Conservation (phyloP, 2,329 filamentous ascomycete genomes). For the Aspergillus quadricinctus region DNA sequence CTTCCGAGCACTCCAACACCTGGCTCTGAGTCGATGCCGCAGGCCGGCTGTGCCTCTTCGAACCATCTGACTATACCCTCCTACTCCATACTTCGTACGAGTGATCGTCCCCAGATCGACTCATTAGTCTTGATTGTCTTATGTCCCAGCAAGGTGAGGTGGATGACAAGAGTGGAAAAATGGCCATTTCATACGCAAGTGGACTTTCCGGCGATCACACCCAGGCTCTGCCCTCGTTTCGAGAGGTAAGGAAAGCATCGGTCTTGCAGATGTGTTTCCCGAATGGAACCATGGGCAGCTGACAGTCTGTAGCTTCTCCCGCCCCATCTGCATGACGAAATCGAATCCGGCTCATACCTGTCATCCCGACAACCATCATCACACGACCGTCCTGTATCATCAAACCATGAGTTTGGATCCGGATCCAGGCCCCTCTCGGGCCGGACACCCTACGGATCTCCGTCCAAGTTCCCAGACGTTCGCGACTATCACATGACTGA, state of each 20-base stretch:
- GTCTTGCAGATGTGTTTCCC: neutral
- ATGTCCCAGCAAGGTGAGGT: conserved; percentile 33
- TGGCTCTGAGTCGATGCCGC: conserved; percentile 6
- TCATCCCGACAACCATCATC: conserved; percentile 23
- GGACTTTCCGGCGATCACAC: conserved; percentile 28
- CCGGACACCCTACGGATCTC: conserved; percentile 13
- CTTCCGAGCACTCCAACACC: neutral
- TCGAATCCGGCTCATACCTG: conserved; percentile 36
- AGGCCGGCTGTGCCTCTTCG: conserved; percentile 15
- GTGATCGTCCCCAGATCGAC: neutral
- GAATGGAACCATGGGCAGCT: conserved; percentile 4
- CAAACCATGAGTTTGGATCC: conserved; percentile 25
- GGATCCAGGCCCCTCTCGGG: conserved; percentile 27
- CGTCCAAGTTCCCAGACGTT: conserved; percentile 18
- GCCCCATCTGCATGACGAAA: conserved; percentile 39
- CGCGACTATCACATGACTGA: conserved; percentile 23
- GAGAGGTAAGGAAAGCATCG: conserved; percentile 28
- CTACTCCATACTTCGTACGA: neutral
- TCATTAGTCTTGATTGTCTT: conserved; percentile 18
- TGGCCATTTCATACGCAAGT: conserved; percentile 37
- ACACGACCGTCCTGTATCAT: conserved; percentile 28
- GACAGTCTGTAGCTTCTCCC: conserved; percentile 31
- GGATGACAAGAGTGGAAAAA: conserved; percentile 32
- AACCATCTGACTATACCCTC: neutral
- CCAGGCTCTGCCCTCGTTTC: conserved; percentile 35